Base-by-base conservation (phyloP, 805 yeast species). In the Starmerella bombicola region DNA sequence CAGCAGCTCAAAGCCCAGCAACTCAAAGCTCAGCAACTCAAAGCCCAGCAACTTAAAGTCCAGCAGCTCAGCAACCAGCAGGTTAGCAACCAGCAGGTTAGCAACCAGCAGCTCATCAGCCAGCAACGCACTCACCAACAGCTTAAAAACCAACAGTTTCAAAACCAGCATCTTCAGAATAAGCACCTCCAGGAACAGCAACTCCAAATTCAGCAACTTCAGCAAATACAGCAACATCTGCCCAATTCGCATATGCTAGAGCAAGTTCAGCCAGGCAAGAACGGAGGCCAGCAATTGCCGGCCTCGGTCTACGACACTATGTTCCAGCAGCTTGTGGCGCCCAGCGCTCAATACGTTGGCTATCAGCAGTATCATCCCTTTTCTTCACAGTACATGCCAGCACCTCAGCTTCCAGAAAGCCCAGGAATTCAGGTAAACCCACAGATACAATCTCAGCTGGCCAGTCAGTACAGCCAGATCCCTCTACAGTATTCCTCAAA, bases 131-230 rank as follows among this genome's bases (percentile, higher is more conserved):
- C 29, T 12, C 20, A 19, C 10, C 34, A 25, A 29, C 43, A 28
- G 20, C 26, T 21, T 17, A 34, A 30, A 12, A 41, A 21, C 10
- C 48, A 45, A n/a, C 40, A 21, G 20, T 45, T 30, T 13, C 45
- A 38, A 15, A 50, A 35, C 18, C 47, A 39, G 31, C 35, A 30
- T 12, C 36, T 25, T 8, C 41, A 35, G 26, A 31, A 26, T 20
- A 23, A 28, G 15, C 33, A 20, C 33, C 28, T 13, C 12, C 26
- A 31, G 30, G 35, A 35, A 5, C 44, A 20, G 22, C 48, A 30
- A n/a, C 39, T 31, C 10, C 40, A 39, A 15, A 34, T 33, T 12
- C 39, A 6, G 21, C 44, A 26, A 25, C 45, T 23, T n/a, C n/a
- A n/a, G n/a, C n/a, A n/a, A n/a, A n/a, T n/a, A n/a, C n/a, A n/a